Evolutionary conservation across 2,329 filamentous ascomycete genomes (phyloP).

Genomic region (Myriosclerotinia duriaeana): DNA sequence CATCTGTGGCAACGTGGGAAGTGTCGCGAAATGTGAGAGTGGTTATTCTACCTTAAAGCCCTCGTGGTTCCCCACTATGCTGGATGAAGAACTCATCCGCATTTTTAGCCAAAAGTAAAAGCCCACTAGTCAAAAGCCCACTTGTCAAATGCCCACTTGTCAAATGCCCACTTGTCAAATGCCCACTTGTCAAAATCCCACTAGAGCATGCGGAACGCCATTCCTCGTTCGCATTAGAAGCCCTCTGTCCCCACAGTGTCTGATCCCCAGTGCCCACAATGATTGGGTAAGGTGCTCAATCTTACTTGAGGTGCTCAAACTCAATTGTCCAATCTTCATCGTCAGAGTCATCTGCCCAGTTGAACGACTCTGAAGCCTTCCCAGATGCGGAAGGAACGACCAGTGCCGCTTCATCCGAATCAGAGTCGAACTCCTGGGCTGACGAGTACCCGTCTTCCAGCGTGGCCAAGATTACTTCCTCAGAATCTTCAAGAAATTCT

Average conservation of each 20-base stretch:
- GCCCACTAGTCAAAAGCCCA: no score
- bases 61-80: no score
- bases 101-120: no score
- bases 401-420: background rate
- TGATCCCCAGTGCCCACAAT: background rate
- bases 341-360: background rate
- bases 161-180: no score
- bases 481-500: background rate
- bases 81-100: no score
- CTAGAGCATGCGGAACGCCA: background rate
- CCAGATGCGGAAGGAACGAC: background rate
- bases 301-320: no score
- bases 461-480: background rate
- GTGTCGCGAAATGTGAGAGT: no score
- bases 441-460: background rate
- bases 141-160: no score
- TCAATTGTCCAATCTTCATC: background rate
- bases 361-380: background rate
- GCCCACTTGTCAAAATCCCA: no score
- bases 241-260: background rate
- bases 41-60: no score
- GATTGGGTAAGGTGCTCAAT: background rate
- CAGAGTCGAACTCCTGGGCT: background rate
- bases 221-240: background rate
- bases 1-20: no score